Conservation (phyloP, 2,329 filamentous ascomycete genomes). For the Diplodia corticola region DNA sequence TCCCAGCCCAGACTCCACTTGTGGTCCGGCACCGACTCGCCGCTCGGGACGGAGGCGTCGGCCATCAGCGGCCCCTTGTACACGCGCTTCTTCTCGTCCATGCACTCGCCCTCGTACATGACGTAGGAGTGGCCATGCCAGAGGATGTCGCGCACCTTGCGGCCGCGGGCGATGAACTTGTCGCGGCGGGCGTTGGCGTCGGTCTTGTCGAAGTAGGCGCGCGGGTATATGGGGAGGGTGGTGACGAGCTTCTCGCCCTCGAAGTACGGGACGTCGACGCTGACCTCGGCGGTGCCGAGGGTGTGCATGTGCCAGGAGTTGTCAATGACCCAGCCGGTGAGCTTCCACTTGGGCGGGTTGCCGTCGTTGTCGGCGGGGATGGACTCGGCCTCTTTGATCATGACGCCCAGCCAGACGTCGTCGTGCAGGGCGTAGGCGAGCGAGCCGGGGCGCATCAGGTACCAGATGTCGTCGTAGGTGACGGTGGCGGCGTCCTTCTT, state of each 20-base stretch:
- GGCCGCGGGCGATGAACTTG: background rate
- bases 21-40: background rate
- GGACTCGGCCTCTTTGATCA: background rate
- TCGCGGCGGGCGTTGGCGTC: background rate
- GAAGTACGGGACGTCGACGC: background rate
- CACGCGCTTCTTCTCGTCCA: background rate
- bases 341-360: background rate
- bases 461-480: constrained; percentile 17
- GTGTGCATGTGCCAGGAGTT: background rate
- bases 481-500: constrained; percentile 8
- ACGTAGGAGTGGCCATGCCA: constrained; percentile 10
- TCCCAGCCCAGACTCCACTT: constrained; percentile 7
- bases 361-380: background rate
- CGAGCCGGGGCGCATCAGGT: constrained; percentile 8
- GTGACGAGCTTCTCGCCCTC: constrained; percentile 15
- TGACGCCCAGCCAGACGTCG: background rate
- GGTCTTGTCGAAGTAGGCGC: constrained; percentile 1
- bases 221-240: constrained; percentile 1
- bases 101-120: background rate
- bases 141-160: background rate
- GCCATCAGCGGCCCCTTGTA: constrained; percentile 5
- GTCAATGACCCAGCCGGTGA: constrained; percentile 11
- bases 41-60: background rate
- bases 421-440: constrained; percentile 1
- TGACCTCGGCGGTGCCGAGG: background rate